A percentile compares a stretch with the other conserved stretches of the same genome.
Evolutionary conservation across 441 rosid species (phyloP).

Genomic region (Mallotus repandus): DNA sequence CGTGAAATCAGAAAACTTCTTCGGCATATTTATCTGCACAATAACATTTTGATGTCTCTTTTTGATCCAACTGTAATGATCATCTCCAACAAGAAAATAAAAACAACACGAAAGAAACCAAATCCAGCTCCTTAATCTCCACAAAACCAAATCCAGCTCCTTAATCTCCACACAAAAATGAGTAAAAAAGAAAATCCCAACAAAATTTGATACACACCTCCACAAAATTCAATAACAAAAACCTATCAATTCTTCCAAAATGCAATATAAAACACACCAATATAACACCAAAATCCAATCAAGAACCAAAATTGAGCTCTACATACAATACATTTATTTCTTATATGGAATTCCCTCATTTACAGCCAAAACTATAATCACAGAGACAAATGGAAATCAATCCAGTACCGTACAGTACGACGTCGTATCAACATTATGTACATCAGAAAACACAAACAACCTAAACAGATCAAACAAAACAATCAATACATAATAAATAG

Average conservation of each 20-base stretch:
- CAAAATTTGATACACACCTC: not conserved
- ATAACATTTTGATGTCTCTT: conserved; percentile 22
- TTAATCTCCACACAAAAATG: conserved; percentile 8
- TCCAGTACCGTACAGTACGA: conserved; percentile 5
- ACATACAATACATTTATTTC: no score
- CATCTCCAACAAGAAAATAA: conserved; percentile 15
- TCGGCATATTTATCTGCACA: conserved; percentile 22
- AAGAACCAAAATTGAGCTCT: no score
- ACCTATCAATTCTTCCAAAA: no score
- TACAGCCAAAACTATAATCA: not conserved
- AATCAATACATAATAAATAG: not conserved
- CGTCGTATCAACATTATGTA: conserved; percentile 21
- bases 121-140: conserved; percentile 17
- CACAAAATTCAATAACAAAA: no score
- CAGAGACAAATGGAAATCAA: conserved; percentile 26
- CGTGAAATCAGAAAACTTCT: conserved; percentile 29
- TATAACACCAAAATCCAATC: no score
- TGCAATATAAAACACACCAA: no score
- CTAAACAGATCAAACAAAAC: conserved; percentile 18
- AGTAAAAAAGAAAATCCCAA: not conserved
- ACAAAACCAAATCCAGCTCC: not conserved
- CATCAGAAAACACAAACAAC: conserved; percentile 9
- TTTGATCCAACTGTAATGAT: not conserved
- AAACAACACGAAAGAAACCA: not conserved
- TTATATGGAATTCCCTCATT: not conserved